Evolutionary conservation across 2,329 filamentous ascomycete genomes (phyloP).

Genomic region (Xylaria sp.): DNA sequence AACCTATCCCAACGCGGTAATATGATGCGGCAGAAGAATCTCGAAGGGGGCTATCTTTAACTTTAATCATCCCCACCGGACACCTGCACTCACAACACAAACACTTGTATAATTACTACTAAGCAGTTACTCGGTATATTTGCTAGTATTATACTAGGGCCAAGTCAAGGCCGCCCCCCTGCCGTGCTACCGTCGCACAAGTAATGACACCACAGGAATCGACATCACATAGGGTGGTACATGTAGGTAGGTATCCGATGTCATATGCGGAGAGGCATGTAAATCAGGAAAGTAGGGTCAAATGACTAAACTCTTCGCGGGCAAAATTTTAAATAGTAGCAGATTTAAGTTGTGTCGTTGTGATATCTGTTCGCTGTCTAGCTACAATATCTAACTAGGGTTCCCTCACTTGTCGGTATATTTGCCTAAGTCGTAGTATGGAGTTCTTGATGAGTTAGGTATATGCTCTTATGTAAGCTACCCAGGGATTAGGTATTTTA

Average conservation of each 20-base stretch:
- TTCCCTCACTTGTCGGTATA: no score
- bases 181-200: constrained; percentile 29
- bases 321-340: neutral
- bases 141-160: neutral
- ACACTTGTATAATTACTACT: neutral
- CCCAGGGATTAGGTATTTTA: no score
- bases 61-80: neutral
- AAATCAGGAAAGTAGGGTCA: no score
- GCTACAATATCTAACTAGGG: constrained; percentile 7
- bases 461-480: no score
- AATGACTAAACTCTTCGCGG: neutral
- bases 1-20: constrained; percentile 12
- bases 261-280: neutral
- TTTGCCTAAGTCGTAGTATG: no score
- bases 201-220: neutral
- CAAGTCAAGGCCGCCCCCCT: constrained; percentile 11
- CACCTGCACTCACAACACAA: neutral
- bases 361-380: no score
- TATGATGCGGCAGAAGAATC: constrained; percentile 25
- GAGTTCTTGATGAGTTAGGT: no score
- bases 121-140: neutral
- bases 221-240: neutral
- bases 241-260: neutral
- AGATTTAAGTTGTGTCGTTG: no score
- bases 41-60: neutral